Evolutionary conservation across 2,329 filamentous ascomycete species (phyloP), one percentile per base, ranked within the genome.

Genomic region (Arthrinium puccinioides): DNA sequence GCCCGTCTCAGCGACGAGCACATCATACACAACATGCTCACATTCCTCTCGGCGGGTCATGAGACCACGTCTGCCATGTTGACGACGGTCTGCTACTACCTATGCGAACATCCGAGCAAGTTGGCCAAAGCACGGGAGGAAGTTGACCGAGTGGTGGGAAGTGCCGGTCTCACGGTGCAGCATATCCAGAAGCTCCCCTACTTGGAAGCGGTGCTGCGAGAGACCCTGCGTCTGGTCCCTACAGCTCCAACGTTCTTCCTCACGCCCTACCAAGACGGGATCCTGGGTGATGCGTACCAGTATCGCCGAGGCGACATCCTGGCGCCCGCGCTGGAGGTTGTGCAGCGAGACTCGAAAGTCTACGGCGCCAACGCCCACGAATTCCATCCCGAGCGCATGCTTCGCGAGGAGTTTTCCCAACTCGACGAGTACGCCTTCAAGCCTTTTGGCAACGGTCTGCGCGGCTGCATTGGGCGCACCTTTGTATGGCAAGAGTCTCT

Each of bases 301-400:
- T n/a, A n/a, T n/a, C n/a, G n/a, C n/a, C n/a, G n/a, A n/a, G n/a
- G n/a, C n/a, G n/a, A n/a, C n/a, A n/a, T n/a, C n/a, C n/a, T n/a
- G n/a, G n/a, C n/a, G n/a, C n/a, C n/a, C n/a, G n/a, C n/a, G n/a
- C 50, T 85, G 1, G 54, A 64, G 21, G 67, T 69, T 28, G 55
- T 74, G 14, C 76, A 80, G 21, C 62, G 63, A 2, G 78, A 82
- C 44, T 73, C 71, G 1, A 55, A 57, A 5, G 69, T 80, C 1
- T 82, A 64, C 35, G 76, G 76, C 1, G 59, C 65, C 1, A 72
- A 81, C 44, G 73, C 74, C 1, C 59, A 69, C 4, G 65, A 71
- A 29, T 82, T 79, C 56, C 64, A 60, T 32, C 76, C 78, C 0
- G 78, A 82, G 49, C 61, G 78, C 14, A 80, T 82, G 74, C 59